Evolutionary conservation across 106 monocot species (phyloP), one percentile per base, ranked within the genome.

Genomic region (Acanthochlamys bracteata): DNA sequence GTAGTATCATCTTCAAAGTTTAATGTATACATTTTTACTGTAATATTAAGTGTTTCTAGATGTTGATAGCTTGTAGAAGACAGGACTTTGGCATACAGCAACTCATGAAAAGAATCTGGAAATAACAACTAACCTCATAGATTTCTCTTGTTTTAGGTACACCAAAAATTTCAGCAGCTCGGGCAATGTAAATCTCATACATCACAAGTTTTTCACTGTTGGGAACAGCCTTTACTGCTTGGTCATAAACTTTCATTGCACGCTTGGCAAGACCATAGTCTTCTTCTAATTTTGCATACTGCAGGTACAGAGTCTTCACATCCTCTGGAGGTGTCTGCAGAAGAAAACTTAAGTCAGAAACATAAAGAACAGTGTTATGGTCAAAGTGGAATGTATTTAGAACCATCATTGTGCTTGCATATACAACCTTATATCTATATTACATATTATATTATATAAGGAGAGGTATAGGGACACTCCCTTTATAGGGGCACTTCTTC

Each of bases 171-270:
- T 88, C 88, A 24, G 91, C 85, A 70, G 92, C 96, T 3, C 96
- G 82, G 56, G 88, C 88, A 52, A 98, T 92, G 65, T 98, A 92
- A 49, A 98, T 89, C 65, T 98, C 96, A 79, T 98, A 98, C 96
- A 98, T 92, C 61, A 64, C 79, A 72, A 98, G 58, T 49, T 92
- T 98, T 75, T 98, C 85, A 66, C 33, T 75, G n/a, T 88, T 75
- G 33, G 84, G 76, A 40, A 92, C 92, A 41, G 85, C 76, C 61
- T 88, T 92, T 22, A 85, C 96, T 61, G 96, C 91, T 61, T 86
- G 82, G 42, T 98, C 96, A 83, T 98, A 98, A 2, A 92, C 88
- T 78, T 81, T 76, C 91, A 98, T 92, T 39, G 91, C 91, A 56
- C 91, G 77, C 61, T 98, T 98, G 11, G 91, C 85, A 66, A 91